Evolutionary conservation across 225 moss, liverwort and hornwort species (phyloP).

Genomic region (Marchantia polymorpha): DNA sequence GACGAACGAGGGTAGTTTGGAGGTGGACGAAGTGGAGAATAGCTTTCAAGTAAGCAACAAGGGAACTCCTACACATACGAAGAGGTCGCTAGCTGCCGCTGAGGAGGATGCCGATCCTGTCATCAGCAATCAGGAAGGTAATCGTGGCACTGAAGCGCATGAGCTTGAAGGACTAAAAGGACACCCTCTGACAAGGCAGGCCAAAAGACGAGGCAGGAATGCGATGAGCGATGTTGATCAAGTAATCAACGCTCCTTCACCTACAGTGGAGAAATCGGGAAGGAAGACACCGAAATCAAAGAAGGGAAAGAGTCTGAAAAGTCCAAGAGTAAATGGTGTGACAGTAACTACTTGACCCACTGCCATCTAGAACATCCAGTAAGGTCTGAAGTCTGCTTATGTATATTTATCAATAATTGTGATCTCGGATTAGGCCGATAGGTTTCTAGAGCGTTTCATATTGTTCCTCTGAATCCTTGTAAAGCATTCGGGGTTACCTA

Average conservation of each 20-base stretch:
- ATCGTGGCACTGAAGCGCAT: neutral
- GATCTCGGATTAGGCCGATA: neutral
- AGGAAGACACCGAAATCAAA: neutral
- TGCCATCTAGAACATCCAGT: neutral
- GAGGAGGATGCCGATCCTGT: constrained; percentile 8
- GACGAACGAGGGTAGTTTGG: neutral
- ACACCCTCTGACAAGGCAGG: neutral
- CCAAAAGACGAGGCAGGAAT: neutral
- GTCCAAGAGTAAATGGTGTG: neutral
- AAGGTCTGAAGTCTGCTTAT: neutral
- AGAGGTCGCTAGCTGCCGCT: neutral
- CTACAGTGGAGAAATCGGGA: neutral
- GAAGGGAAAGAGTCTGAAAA: constrained; percentile 6
- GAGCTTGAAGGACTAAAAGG: neutral
- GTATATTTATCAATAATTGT: neutral
- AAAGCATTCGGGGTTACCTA: neutral
- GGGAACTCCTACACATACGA: neutral
- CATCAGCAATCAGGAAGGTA: constrained; percentile 4
- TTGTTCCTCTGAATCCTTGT: neutral
- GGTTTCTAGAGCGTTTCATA: neutral
- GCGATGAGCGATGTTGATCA: neutral
- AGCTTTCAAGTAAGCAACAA: neutral
- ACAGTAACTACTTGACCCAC: neutral
- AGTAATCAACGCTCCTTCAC: neutral
- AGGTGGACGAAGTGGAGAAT: neutral